A percentile compares a stretch with the other conserved stretches of the same genome.
These are phyloP conservation scores for Phytophthora hybrid DNA, from an alignment of 352 stramenopile species.

Conservation along the genomic window DNA sequence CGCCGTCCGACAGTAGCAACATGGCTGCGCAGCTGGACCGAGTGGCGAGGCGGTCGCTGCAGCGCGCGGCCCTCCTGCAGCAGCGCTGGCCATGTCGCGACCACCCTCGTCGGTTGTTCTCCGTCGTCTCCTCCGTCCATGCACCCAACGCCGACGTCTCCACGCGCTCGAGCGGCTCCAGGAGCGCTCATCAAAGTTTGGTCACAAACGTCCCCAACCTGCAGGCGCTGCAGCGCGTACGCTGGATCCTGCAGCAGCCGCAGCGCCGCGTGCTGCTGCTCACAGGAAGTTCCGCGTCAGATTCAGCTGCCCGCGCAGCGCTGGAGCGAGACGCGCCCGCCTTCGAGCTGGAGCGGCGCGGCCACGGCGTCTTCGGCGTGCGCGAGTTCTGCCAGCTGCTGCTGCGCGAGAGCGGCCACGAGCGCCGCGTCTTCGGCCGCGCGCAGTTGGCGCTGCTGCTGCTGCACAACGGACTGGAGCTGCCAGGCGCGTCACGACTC, in stretches of 20 bases:
- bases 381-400: conserved; percentile 74
- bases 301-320: conserved; percentile 34
- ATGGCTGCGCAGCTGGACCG: conserved; percentile 35
- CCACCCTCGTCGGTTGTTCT: conserved; percentile 22
- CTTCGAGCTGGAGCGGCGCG: conserved; percentile 74
- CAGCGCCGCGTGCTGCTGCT: conserved; percentile 52
- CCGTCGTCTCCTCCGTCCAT: conserved; percentile 17
- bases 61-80: conserved; percentile 13
- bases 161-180: conserved; percentile 23
- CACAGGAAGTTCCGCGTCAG: conserved; percentile 30
- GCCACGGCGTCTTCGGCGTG: conserved; percentile 63
- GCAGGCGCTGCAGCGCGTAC: conserved; percentile 43
- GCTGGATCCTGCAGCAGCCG: conserved; percentile 41
- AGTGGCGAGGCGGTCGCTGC: conserved; percentile 22
- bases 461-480: conserved; percentile 52
- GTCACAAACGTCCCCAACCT: conserved; percentile 35
- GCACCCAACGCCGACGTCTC: conserved; percentile 5
- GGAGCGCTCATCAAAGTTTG: conserved; percentile 46
- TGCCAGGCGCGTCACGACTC: conserved; percentile 49
- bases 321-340: conserved; percentile 49
- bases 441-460: conserved; percentile 61
- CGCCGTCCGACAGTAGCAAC: neutral
- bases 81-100: conserved; percentile 1
- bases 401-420: conserved; percentile 65
- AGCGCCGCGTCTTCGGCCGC: conserved; percentile 59